phyloP scores from a whole-genome alignment of 139 green algal species.

The Klebsormidium nitens region DNA sequence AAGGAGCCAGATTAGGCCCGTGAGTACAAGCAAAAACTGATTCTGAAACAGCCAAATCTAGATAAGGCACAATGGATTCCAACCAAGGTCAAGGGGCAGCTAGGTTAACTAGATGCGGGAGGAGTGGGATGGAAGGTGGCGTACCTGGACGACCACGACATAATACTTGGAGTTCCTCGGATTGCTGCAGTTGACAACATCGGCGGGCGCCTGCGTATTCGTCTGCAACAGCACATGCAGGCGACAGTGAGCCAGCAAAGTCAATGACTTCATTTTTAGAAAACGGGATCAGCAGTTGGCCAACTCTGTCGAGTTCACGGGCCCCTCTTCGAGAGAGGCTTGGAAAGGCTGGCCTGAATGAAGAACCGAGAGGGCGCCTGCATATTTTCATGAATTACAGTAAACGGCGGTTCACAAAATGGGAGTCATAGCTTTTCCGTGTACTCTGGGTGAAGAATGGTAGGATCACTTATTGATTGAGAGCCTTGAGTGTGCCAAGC shows the following conservation, averaged over 20 bases:
- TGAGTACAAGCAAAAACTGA: background rate
- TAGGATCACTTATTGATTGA: too few relatives aligned
- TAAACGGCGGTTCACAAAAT: background rate
- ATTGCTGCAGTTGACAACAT: slow-evolving; percentile 46
- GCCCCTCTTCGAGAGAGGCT: background rate
- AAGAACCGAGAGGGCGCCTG: background rate
- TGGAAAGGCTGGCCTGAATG: background rate
- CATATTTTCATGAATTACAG: background rate
- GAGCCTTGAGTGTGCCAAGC: too few relatives aligned
- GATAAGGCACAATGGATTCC: background rate
- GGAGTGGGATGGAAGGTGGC: too few relatives aligned
- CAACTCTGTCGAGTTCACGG: background rate
- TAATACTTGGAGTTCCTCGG: slow-evolving; percentile 65
- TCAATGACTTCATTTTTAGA: background rate
- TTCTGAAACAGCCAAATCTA: background rate
- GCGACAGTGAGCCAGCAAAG: background rate
- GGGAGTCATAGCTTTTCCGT: too few relatives aligned
- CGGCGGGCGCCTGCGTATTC: slow-evolving; percentile 31
- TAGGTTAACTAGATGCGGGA: too few relatives aligned
- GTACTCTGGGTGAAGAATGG: too few relatives aligned
- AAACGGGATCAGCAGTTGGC: background rate
- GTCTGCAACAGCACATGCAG: background rate
- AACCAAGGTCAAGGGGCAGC: too few relatives aligned
- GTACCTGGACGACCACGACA: slow-evolving; percentile 67
- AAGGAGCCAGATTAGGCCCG: too few relatives aligned